Evolutionary conservation across 1,284 basidiomycete genomes (phyloP).

Genomic region (Xerocomus minutiporus): DNA sequence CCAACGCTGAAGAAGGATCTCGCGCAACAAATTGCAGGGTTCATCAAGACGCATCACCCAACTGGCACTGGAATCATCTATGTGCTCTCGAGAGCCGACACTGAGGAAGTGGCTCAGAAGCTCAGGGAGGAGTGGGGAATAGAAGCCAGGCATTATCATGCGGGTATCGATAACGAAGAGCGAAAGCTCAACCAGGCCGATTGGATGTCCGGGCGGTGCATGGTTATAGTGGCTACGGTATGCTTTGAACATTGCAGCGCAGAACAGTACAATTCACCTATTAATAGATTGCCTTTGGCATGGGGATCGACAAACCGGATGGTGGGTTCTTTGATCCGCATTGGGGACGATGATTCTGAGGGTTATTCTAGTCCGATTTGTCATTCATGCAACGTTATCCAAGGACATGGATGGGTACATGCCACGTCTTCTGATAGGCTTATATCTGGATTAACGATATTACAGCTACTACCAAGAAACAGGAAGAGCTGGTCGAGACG

Average conservation of each 20-base stretch:
- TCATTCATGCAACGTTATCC: constrained; percentile 73
- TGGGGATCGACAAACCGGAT: constrained; percentile 94
- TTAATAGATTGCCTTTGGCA: constrained; percentile 82
- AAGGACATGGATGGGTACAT: constrained; percentile 61
- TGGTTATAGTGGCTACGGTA: constrained; percentile 90
- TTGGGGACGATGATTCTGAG: not conserved
- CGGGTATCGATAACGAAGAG: constrained; percentile 65
- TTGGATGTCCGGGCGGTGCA: constrained; percentile 74
- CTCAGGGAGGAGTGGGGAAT: constrained; percentile 58
- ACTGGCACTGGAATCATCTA: constrained; percentile 85
- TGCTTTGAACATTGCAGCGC: constrained; percentile 14
- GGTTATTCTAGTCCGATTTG: constrained; percentile 56
- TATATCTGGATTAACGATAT: constrained; percentile 4
- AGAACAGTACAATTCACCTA: constrained; percentile 11
- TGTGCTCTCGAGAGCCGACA: constrained; percentile 66
- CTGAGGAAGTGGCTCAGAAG: constrained; percentile 74
- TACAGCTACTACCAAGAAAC: constrained; percentile 78
- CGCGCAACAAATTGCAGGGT: constrained; percentile 64
- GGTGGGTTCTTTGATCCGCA: constrained; percentile 36
- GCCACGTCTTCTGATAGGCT: not conserved
- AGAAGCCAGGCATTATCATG: constrained; percentile 83
- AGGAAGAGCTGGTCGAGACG: constrained; percentile 80
- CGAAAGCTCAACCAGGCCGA: constrained; percentile 61
- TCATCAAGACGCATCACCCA: constrained; percentile 60
- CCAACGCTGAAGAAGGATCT: constrained; percentile 45